phyloP scores from a whole-genome alignment of 2,329 filamentous ascomycete genomes.

The Orbilia ellipsospora region DNA sequence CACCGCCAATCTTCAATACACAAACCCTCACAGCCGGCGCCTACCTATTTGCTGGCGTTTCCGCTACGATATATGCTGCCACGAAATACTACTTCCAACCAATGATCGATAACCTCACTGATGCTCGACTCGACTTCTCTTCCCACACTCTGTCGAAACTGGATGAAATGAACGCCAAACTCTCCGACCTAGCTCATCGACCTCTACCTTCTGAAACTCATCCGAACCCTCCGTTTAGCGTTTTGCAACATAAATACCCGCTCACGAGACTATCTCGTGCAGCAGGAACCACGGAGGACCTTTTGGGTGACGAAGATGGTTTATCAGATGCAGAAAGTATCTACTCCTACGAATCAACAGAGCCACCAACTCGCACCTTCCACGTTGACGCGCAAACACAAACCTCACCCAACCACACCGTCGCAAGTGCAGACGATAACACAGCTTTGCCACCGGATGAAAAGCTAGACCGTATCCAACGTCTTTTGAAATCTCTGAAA shows the following conservation, averaged over 20 bases:
- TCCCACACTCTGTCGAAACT: conserved; percentile 66
- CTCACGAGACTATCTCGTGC: conserved; percentile 23
- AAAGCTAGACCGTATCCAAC: conserved; percentile 57
- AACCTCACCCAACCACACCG: conserved; percentile 69
- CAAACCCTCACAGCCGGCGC: conserved; percentile 70
- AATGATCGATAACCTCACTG: conserved; percentile 68
- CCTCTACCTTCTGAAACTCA: conserved; percentile 50
- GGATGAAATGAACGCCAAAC: conserved; percentile 66
- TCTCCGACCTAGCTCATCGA: conserved; percentile 64
- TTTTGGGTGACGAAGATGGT: conserved; percentile 61
- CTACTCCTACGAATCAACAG: conserved; percentile 63
- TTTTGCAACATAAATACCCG: conserved; percentile 50
- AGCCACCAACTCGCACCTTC: conserved; percentile 80
- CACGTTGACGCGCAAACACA: conserved; percentile 84
- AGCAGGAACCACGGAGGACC: conserved; percentile 26
- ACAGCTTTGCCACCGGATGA: conserved; percentile 56
- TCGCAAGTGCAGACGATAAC: conserved; percentile 60
- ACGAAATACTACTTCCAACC: conserved; percentile 75
- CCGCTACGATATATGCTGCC: conserved; percentile 76
- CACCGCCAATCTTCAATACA: conserved; percentile 73
- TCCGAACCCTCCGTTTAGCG: conserved; percentile 50
- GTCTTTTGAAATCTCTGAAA: conserved; percentile 57
- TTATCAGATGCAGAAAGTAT: conserved; percentile 55
- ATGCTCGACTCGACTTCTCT: conserved; percentile 68
- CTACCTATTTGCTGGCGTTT: conserved; percentile 70